phyloP scores from a whole-genome alignment of 1,284 basidiomycete species.

The Tilletia indica region DNA sequence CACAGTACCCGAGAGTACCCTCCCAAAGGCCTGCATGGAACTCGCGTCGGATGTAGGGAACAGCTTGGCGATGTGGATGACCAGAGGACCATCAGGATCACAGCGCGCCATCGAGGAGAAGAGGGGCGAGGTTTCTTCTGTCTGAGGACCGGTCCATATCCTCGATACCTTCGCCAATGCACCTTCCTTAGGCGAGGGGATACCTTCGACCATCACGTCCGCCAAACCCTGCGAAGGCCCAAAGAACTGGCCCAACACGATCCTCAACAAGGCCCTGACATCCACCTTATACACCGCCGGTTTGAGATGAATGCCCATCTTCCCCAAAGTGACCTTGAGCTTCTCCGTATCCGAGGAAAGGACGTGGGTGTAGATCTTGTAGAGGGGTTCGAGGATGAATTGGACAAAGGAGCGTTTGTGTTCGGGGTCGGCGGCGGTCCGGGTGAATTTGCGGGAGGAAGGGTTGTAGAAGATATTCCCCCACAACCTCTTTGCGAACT shows the following conservation, averaged over 20 bases:
- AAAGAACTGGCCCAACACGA: constrained; percentile 92
- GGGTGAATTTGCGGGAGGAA: constrained; percentile 79
- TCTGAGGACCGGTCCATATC: constrained; percentile 36
- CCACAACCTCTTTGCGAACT: constrained; percentile 83
- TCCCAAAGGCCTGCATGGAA: constrained; percentile 91
- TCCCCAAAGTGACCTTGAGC: constrained; percentile 75
- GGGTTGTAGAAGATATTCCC: constrained; percentile 93
- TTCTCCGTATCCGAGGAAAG: constrained; percentile 84
- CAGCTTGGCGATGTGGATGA: constrained; percentile 88
- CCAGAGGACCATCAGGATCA: constrained; percentile 79
- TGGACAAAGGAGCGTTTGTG: constrained; percentile 85
- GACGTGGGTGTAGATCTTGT: constrained; percentile 93
- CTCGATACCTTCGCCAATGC: constrained; percentile 68
- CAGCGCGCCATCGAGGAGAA: constrained; percentile 78
- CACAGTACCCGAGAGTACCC: constrained; percentile 88
- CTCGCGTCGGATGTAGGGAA: constrained; percentile 94
- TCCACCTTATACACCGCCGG: constrained; percentile 97
- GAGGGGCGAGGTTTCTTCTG: constrained; percentile 18
- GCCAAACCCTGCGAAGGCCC: constrained; percentile 78
- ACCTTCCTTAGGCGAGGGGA: constrained; percentile 77
- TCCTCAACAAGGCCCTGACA: constrained; percentile 87
- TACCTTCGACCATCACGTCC: constrained; percentile 84
- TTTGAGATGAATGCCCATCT: constrained; percentile 81
- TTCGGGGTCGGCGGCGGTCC: constrained; percentile 78
- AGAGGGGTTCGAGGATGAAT: constrained; percentile 92